Conservation (phyloP, 768 basidiomycete genomes). For the Tylopilus felleus region DNA sequence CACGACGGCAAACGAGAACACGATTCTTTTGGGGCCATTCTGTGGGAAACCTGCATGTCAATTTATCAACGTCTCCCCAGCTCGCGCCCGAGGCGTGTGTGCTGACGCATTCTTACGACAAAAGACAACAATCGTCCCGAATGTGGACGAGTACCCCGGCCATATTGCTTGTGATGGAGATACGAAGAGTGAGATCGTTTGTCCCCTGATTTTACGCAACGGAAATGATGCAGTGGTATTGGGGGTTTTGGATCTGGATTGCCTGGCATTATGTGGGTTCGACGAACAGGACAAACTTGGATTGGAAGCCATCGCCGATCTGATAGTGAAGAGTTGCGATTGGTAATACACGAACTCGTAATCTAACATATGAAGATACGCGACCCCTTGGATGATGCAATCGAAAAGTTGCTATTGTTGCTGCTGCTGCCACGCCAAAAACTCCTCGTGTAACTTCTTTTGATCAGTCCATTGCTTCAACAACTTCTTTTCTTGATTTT, state of each 20-base stretch:
- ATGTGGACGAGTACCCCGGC: conserved; percentile 81
- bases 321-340: conserved; percentile 61
- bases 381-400: neutral
- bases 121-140: conserved; percentile 61
- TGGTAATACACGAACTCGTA: conserved; percentile 44
- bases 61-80: conserved; percentile 59
- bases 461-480: conserved; percentile 72
- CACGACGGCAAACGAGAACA: conserved; percentile 6
- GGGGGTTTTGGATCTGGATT: conserved; percentile 86
- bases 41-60: conserved; percentile 92
- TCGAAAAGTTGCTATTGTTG: conserved; percentile 9
- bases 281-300: conserved; percentile 75
- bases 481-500: conserved; percentile 73
- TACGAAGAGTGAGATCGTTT: conserved; percentile 87
- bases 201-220: conserved; percentile 55
- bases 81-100: conserved; percentile 73
- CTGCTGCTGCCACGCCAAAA: conserved; percentile 47
- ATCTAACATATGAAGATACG: conserved; percentile 6
- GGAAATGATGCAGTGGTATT: conserved; percentile 35
- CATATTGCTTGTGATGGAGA: conserved; percentile 94
- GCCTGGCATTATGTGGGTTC: conserved; percentile 67
- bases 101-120: conserved; percentile 66
- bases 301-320: conserved; percentile 64
- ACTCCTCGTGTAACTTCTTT: conserved; percentile 78
- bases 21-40: conserved; percentile 76